Base-by-base conservation (phyloP, 73 alveolate species). In the Paramecium sexaurelia region DNA sequence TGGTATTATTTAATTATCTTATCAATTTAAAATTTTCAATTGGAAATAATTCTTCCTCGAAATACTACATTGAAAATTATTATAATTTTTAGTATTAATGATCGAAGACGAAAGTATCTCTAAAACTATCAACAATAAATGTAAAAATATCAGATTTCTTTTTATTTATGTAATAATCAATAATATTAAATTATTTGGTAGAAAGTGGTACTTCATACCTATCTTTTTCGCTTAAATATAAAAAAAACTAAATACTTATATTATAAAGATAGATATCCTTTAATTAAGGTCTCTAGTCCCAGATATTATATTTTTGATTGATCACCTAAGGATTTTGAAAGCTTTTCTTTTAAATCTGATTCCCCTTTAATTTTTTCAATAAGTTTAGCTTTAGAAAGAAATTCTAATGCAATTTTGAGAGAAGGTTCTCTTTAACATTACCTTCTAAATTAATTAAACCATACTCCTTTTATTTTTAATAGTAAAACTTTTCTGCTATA, bases 391-490 rank as follows among this genome's bases (percentile, higher is more conserved):
- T 66, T 66, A 13, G 39, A 29, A 2, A 29, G 45, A 66, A 3
- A 66, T 3, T 66, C 84, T 4, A 66, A 29, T 3, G 84, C 84
- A 13, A 33, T 66, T 33, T 66, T 66, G 6, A 24, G 24, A 0
- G 84, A 27, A 13, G 84, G 84, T 24, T 24, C 67, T 22, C 29
- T 51, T 51, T 51, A 51, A 3, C 67, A 51, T n/a, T 24, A 35
- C 35, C 27, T 73, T 73, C 87, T 73, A 73, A 13, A 73, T 73
- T 41, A 20, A 35, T 17, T 24, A 73, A 73, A 73, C 87, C 87
- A 73, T 15, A 73, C 13, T 13, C 87, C 87, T 73, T 73, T 73
- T 1, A 73, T 8, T 73, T 73, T 73, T 17, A 73, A 35, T 4
- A 73, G 17, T 37, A 73, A 20, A n/a, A 73, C 87, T 39, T 73